Conservation (phyloP, 108 stramenopile genomes). For the Pseudonitzschia multiseries region DNA sequence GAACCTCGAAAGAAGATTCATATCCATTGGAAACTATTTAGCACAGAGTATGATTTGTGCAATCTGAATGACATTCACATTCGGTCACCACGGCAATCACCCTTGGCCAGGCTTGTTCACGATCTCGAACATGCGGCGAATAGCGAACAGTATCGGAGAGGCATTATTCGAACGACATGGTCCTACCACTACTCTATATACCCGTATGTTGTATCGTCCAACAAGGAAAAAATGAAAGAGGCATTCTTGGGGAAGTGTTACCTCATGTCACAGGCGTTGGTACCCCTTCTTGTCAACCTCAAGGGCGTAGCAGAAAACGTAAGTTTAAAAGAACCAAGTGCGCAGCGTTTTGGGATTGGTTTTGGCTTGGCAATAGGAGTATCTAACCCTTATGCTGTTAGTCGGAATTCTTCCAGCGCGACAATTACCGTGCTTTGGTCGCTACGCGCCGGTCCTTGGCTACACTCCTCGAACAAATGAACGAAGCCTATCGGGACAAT, state of each 20-base stretch:
- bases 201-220: constrained; percentile 42
- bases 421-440: constrained; percentile 70
- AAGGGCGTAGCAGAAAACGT: constrained; percentile 73
- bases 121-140: constrained; percentile 29
- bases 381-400: constrained; percentile 8
- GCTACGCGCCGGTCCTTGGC: constrained; percentile 74
- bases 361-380: no score
- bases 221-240: constrained; percentile 53
- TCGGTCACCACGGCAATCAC: constrained; percentile 59
- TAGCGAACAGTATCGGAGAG: constrained; percentile 22
- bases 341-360: background rate
- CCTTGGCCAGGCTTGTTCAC: constrained; percentile 28
- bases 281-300: constrained; percentile 74
- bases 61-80: constrained; percentile 73
- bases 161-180: constrained; percentile 68
- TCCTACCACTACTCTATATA: constrained; percentile 71
- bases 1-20: constrained; percentile 54
- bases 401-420: constrained; percentile 83
- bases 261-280: constrained; percentile 64
- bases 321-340: no score
- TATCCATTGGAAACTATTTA: constrained; percentile 70
- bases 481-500: constrained; percentile 35
- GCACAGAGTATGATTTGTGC: constrained; percentile 75
- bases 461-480: constrained; percentile 65
- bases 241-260: constrained; percentile 76